These are phyloP conservation scores for Papiliotrema fonsecae DNA, from an alignment of 1,284 basidiomycete genomes.

Conservation along the genomic window DNA sequence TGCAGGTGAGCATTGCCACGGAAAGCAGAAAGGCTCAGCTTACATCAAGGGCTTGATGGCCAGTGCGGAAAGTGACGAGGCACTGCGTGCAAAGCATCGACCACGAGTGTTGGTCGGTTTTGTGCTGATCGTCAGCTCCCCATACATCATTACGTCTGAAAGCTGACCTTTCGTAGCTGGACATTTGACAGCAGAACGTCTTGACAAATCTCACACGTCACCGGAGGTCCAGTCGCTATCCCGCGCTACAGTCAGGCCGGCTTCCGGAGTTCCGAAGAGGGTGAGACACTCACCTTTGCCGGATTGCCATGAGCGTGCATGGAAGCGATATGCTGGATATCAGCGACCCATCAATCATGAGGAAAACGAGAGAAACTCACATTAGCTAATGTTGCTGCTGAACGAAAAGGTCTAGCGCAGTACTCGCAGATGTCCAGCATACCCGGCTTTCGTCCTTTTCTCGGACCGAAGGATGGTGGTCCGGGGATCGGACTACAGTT, in stretches of 20 bases:
- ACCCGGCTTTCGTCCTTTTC: no score
- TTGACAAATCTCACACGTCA: neutral
- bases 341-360: no score
- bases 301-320: no score
- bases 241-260: neutral
- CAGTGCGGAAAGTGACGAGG: neutral
- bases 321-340: no score
- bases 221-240: neutral
- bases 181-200: neutral
- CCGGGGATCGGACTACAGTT: no score
- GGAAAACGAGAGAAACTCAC: no score
- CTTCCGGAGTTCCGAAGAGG: no score
- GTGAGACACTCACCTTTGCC: no score
- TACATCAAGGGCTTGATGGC: neutral
- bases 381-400: no score
- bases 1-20: neutral
- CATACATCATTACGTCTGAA: neutral
- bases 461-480: no score
- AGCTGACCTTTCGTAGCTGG: slow-evolving; percentile 2
- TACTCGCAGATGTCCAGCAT: no score
- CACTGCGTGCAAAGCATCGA: neutral
- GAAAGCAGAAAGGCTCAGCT: neutral
- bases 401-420: no score
- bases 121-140: slow-evolving; percentile 1
- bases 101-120: neutral